Conservation (phyloP, 768 basidiomycete species). For the Pleurotus giganteus region DNA sequence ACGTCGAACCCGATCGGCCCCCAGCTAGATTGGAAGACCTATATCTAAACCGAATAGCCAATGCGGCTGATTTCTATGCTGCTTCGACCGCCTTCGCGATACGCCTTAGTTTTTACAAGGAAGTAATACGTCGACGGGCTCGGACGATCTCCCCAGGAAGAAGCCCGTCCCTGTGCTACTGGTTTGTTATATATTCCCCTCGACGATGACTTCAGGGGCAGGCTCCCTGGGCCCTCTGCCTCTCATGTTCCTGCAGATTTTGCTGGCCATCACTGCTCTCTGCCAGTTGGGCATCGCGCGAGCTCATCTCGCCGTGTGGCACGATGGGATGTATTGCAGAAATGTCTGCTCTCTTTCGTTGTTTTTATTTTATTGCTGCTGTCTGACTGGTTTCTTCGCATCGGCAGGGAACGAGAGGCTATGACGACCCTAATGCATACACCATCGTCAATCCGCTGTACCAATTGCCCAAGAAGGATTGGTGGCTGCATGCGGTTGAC, state of each 20-base stretch:
- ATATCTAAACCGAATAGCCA: no score
- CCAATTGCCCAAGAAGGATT: slow-evolving; percentile 35
- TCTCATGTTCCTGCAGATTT: neutral
- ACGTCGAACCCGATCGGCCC: no score
- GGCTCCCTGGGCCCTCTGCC: no score
- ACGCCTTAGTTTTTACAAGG: no score
- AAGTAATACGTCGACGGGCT: no score
- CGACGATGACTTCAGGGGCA: no score
- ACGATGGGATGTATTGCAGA: slow-evolving; percentile 44
- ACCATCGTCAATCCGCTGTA: slow-evolving; percentile 41
- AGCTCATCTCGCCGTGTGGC: slow-evolving; percentile 43
- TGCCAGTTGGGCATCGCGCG: neutral
- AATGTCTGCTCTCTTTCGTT: slow-evolving; percentile 31
- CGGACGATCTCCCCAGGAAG: no score
- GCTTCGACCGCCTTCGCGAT: no score
- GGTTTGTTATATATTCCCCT: no score
- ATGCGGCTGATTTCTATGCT: no score
- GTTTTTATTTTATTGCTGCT: neutral
- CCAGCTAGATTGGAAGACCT: no score
- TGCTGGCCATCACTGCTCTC: neutral
- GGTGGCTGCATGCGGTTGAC: slow-evolving; percentile 41
- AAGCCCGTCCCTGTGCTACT: no score
- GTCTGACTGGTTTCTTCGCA: neutral
- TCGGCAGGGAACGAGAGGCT: slow-evolving; percentile 27
- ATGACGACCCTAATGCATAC: slow-evolving; percentile 35